Conservation (phyloP, 345 rosid species). For the Eucalyptus regnans region DNA sequence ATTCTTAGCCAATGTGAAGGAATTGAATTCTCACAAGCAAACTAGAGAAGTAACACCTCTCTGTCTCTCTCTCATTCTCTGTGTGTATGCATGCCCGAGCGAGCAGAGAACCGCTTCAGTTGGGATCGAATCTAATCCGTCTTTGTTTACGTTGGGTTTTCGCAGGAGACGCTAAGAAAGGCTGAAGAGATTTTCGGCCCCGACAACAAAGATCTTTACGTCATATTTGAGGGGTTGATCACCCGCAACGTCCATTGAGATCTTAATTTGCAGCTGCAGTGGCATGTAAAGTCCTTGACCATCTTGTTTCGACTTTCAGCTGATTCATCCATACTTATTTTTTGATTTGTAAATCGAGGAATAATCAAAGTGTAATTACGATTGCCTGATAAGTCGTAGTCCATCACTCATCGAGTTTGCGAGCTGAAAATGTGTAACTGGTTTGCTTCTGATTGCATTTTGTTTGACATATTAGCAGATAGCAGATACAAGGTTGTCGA, state of each 20-base stretch:
- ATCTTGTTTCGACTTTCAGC: not conserved
- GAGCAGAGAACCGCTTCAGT: not conserved
- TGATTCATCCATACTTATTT: not conserved
- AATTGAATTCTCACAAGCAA: constrained; percentile 85
- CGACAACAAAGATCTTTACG: constrained; percentile 75
- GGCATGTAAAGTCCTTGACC: not conserved
- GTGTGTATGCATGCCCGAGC: not conserved
- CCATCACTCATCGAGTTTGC: not conserved
- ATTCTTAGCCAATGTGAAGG: constrained; percentile 88
- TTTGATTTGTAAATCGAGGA: not conserved
- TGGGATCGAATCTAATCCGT: not conserved
- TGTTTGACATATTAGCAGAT: not conserved
- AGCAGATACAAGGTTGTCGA: not conserved
- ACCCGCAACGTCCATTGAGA: constrained; percentile 51
- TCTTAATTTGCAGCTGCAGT: not conserved
- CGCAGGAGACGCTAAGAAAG: constrained; percentile 76
- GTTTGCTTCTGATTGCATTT: not conserved
- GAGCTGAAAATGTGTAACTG: not conserved
- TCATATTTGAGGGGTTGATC: constrained; percentile 71
- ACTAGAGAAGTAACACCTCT: constrained; percentile 50
- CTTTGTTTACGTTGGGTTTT: not conserved
- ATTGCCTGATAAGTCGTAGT: not conserved
- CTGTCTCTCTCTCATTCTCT: not conserved
- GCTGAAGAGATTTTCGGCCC: constrained; percentile 78
- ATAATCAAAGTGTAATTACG: not conserved